Evolutionary conservation across 116 monocot species (phyloP), one percentile per base, ranked within the genome.

Genomic region (Iris pallida): DNA sequence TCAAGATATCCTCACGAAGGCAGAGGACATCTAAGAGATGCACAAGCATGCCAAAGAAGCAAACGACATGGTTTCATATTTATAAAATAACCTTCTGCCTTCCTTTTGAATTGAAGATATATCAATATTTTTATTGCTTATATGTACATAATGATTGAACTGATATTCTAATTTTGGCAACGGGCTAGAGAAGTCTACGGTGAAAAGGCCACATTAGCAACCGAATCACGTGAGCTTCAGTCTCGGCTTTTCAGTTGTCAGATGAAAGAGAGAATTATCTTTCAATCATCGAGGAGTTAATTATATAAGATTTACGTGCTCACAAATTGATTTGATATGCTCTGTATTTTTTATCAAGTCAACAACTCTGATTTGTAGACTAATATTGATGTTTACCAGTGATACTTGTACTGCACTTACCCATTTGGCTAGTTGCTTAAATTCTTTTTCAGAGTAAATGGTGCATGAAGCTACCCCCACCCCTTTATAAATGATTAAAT

Each of bases 131-230:
- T 62, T 45, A 45, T 62, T 45, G 3, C 6, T 18, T 3, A 5
- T 62, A 15, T 55, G 15, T n/a, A 7, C 45, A 16, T 44, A 16
- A 62, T 15, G 5, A 62, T 47, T 73, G 18, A 61, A 43, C 47
- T 71, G 30, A 63, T 40, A 10, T 53, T 57, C 16, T 19, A 16
- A 57, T 47, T 68, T 60, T 70, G 43, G 20, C 80, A 91, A 87
- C 84, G 78, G 46, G 67, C 79, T n/a, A 82, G 81, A 62, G 81
- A 84, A 74, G 81, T 90, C 45, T 79, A 86, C 71, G 77, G 76
- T 60, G 90, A 90, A 57, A 90, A 74, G 61, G 74, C 74, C 69
- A 74, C 79, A 63, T 75, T 91, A 69, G 77, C 68, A 30, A 80
- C 73, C 55, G 84, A 91, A 57, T 74, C 84, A 49, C 66, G 67